Base-by-base conservation (phyloP, 345 rosid species). In the Sonneratia alba region DNA sequence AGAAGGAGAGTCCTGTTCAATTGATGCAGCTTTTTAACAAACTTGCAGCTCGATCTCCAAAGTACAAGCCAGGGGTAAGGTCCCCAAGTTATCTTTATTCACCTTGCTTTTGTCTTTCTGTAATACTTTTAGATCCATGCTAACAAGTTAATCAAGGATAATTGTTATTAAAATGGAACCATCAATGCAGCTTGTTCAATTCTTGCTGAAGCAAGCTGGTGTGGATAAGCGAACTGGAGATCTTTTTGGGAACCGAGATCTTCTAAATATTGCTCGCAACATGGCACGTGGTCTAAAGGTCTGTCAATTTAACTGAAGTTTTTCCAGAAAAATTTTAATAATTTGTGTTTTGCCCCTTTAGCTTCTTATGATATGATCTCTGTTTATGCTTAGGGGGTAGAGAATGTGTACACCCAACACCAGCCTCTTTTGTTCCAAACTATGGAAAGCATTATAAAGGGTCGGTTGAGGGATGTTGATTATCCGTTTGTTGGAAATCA, bases 201-300 rank as follows among this genome's bases (percentile, higher is more conserved):
- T 92, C 79, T 93, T 95, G 72, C 73, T 95, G 79, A 92, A 90
- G 85, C 99, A 95, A 85, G 99, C 99, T 4, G 98, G 98, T 40
- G 87, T 87, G 36, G 97, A 95, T 70, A 95, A 87, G 78, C 88
- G 97, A 74, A 92, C 91, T 21, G 97, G 98, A 55, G 99, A 95
- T 87, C 93, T 92, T 36, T 95, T 79, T 76, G 98, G 99, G 77
- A 92, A 91, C 66, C 91, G 97, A 64, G 99, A 95, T 89, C 75
- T 95, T 75, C 75, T 95, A 65, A 95, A 89, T 80, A 95, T 95
- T 82, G 99, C 99, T 66, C 96, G 97, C 55, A 95, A 95, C 85
- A 92, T 95, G 98, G 99, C 99, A 75, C 98, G 99, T 82, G 99
- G 98, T 32, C 85, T 95, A 72, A 92, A 95, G 99, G 99, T 95